Evolutionary conservation across 768 basidiomycete genomes (phyloP).

Genomic region (Leucogyrophana mollusca): DNA sequence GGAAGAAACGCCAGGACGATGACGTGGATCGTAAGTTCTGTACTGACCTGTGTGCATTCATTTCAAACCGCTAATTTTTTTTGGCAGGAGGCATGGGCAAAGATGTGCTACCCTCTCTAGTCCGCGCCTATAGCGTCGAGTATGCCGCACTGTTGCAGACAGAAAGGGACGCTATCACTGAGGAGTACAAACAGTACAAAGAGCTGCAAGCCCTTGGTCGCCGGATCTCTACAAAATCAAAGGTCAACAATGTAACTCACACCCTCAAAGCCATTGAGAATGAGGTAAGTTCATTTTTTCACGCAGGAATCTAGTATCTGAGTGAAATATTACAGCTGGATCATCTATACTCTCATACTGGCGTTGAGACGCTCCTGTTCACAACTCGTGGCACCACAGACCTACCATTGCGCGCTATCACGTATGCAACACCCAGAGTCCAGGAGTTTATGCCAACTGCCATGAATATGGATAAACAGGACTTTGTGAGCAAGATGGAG

Average conservation of each 20-base stretch:
- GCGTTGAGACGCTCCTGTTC: conserved; percentile 4
- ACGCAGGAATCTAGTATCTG: neutral
- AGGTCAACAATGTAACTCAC: conserved; percentile 8
- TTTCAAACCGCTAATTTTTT: neutral
- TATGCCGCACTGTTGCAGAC: neutral
- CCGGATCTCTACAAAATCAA: conserved; percentile 3
- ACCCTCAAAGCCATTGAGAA: conserved; percentile 8
- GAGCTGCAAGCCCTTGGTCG: neutral
- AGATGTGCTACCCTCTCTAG: neutral
- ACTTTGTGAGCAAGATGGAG: conserved; percentile 11
- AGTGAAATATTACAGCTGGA: conserved; percentile 4
- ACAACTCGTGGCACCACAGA: conserved; percentile 1
- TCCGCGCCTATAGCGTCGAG: neutral
- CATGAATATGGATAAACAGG: conserved; percentile 6
- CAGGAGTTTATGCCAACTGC: conserved; percentile 6
- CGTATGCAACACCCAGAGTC: conserved; percentile 1
- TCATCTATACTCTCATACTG: neutral
- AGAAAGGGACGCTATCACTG: neutral
- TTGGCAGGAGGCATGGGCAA: neutral
- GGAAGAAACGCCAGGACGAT: conserved; percentile 4
- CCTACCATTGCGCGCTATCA: conserved; percentile 2
- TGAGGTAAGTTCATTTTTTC: conserved; percentile 1
- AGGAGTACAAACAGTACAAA: neutral
- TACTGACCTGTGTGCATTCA: neutral
- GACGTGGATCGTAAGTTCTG: neutral